Evolutionary conservation across 495 filamentous ascomycete genomes (phyloP), one percentile per base, ranked within the genome.

Genomic region (Xylaria flabelliformis): DNA sequence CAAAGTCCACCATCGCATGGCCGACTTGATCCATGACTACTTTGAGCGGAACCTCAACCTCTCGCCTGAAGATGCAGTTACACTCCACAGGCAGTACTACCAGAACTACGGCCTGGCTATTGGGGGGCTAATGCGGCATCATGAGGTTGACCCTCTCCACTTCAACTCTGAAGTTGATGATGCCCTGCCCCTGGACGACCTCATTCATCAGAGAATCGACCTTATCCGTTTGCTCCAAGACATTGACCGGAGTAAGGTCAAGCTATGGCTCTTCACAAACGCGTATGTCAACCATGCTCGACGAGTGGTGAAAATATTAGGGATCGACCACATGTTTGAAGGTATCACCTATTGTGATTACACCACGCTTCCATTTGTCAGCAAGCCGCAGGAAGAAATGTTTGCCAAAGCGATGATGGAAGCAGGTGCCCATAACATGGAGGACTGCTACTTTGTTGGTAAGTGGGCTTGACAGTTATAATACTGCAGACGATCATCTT

Each of bases 301-400:
- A 73, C 82, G 94, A n/a, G 95, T 98, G 7, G 87, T 97, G 12
- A 88, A 86, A 72, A 77, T 98, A 42, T 84, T 97, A 6, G 90
- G 87, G 32, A 78, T 97, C 7, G 93, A 95, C 19, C 93, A 95
- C 80, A 80, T 93, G 44, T 97, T 97, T 79, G 94, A 96, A 72
- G 94, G 94, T 0, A 85, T 97, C 71, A 97, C 94, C 0, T 97
- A 88, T 75, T 98, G 94, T 76, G 93, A 98, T 78, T 98, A 97
- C 80, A 81, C 77, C 46, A 75, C 84, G 12, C 75, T 86, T 61
- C 87, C 83, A 24, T 81, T 98, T 65, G 74, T 93, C 48, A 97
- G 94, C 81, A 98, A 98, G 83, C 94, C 94, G 10, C 87, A 90
- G 69, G 80, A 83, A 62, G 90, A 89, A 53, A 95, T 97, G 93